Base-by-base conservation (phyloP, 805 yeast species). In the Brettanomyces custersianus region DNA sequence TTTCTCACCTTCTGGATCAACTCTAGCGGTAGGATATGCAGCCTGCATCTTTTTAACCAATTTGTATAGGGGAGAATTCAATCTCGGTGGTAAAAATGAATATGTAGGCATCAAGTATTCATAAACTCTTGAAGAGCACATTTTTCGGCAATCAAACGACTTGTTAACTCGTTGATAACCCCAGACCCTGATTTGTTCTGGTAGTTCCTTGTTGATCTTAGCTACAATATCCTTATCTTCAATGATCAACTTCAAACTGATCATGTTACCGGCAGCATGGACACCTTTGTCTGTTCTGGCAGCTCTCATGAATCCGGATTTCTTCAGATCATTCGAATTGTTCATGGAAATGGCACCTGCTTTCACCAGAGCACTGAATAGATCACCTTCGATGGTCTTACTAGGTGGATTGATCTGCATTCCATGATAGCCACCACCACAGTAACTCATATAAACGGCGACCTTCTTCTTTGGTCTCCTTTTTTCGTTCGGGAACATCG, bases 341-440 rank as follows among this genome's bases (percentile, higher is more conserved):
- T 83, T 92, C 40, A 75, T 74, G 1, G 94, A 81, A 38, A 88
- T 74, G 4, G 95, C 96, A 15, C 95, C 96, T 2, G 95, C 87
- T 38, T 72, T 71, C 50, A 85, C 70, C 52, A 90, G 74, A 0
- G 96, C 95, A 21, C 72, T 68, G 57, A 85, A 90, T 5, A 88
- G 52, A 34, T 84, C 96, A 11, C 88, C 92, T 60, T 88, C 97
- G 45, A 88, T 88, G 16, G 97, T 88, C 54, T 77, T 77, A 29
- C 74, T 74, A 15, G 88, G 94, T 2, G 95, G 94, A 54, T 87
- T 88, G 44, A 80, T 63, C 59, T 88, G 97, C 95, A 88, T 85
- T 6, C 97, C 97, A 57, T 84, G 92, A 60, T 88, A 88, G 0
- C 96, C 96, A 1, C 95, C 79, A 29, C 97, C 97, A 55, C 96